Conservation (phyloP, 2,329 filamentous ascomycete genomes). For the Chaetomium olivaceum region DNA sequence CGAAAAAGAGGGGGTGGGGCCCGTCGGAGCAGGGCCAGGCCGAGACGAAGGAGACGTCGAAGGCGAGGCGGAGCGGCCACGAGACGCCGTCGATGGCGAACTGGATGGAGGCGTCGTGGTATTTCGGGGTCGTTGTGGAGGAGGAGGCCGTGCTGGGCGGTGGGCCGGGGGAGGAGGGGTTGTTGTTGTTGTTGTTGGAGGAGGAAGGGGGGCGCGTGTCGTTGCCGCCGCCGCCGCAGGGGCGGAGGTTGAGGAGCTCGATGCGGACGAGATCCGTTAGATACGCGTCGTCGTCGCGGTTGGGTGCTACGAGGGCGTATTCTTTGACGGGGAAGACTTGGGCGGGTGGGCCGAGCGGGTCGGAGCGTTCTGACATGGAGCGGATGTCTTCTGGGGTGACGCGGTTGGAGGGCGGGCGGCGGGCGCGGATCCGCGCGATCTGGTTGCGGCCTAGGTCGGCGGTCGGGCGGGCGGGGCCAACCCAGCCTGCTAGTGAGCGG, state of each 20-base stretch:
- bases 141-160: neutral
- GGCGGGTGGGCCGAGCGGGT: slow-evolving; percentile 66
- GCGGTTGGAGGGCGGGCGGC: slow-evolving; percentile 56
- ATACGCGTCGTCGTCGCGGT: slow-evolving; percentile 49
- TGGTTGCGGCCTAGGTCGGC: slow-evolving; percentile 67
- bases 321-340: slow-evolving; percentile 66
- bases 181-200: neutral
- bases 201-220: neutral
- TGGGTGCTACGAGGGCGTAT: slow-evolving; percentile 62
- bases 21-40: slow-evolving; percentile 65
- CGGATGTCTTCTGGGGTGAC: slow-evolving; percentile 61
- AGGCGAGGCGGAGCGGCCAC: slow-evolving; percentile 63
- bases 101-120: slow-evolving; percentile 62
- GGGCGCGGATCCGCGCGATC: slow-evolving; percentile 67
- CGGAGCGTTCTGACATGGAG: slow-evolving; percentile 66
- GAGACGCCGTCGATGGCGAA: slow-evolving; percentile 65
- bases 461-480: slow-evolving; percentile 70
- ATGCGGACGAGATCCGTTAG: slow-evolving; percentile 67
- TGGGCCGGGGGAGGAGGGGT: slow-evolving; percentile 38
- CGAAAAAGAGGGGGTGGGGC: slow-evolving; percentile 70
- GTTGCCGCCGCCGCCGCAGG: slow-evolving; percentile 34
- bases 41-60: slow-evolving; percentile 66
- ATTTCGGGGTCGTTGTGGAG: slow-evolving; percentile 39
- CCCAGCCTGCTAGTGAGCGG: slow-evolving; percentile 69
- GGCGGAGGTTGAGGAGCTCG: slow-evolving; percentile 64